Evolutionary conservation across 2,329 filamentous ascomycete species (phyloP).

Genomic region (Verticillium longisporum): DNA sequence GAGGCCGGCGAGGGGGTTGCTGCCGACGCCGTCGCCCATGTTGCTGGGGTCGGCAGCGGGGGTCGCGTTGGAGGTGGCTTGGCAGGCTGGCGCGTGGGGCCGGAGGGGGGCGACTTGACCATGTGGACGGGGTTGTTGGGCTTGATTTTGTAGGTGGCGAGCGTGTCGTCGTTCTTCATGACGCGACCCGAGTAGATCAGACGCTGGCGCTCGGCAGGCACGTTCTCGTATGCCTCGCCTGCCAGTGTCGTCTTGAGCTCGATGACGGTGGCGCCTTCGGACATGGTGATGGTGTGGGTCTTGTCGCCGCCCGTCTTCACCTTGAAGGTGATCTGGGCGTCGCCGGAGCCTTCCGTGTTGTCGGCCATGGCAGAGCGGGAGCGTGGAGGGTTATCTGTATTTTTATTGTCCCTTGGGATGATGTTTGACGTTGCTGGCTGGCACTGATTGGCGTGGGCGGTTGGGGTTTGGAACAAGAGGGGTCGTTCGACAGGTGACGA

Average conservation of each 20-base stretch:
- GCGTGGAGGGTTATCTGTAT: background rate
- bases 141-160: conserved; percentile 90
- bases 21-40: conserved; percentile 75
- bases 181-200: conserved; percentile 97
- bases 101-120: conserved; percentile 93
- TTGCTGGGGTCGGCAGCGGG: conserved; percentile 63
- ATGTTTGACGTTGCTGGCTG: background rate
- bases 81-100: conserved; percentile 42
- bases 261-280: conserved; percentile 66
- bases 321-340: conserved; percentile 85
- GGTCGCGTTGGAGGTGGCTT: conserved; percentile 35
- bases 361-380: conserved; percentile 51
- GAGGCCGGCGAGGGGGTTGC: conserved; percentile 83
- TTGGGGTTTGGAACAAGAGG: background rate
- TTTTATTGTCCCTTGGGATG: background rate
- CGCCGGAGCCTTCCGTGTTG: conserved; percentile 51
- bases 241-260: conserved; percentile 90
- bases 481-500: background rate
- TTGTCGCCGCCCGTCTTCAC: conserved; percentile 94
- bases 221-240: conserved; percentile 72
- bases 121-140: conserved; percentile 91
- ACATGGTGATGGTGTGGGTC: conserved; percentile 76
- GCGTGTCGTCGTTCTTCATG: conserved; percentile 85
- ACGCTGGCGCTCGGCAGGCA: conserved; percentile 81
- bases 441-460: background rate